Conservation (phyloP, 78 protist species). For the Chrysochromulina parva region DNA sequence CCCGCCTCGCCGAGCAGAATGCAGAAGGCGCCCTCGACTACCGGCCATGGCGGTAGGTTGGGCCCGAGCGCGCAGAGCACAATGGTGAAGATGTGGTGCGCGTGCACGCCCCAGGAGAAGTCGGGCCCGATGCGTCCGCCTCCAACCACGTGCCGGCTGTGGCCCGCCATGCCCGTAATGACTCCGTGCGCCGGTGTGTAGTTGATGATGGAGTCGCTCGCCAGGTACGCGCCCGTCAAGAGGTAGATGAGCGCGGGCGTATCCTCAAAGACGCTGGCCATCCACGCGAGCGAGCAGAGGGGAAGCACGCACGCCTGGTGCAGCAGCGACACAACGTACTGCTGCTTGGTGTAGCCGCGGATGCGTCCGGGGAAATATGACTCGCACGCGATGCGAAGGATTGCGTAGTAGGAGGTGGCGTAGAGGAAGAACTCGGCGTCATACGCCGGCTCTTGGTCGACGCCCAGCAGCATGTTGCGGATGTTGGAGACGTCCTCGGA, state of each 20-base stretch:
- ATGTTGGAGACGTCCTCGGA: background rate
- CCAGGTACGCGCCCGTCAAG: background rate
- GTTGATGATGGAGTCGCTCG: background rate
- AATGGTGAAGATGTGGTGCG: background rate
- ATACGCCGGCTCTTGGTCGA: background rate
- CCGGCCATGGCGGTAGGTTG: background rate
- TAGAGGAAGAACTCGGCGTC: background rate
- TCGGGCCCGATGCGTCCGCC: no score
- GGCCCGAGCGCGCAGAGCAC: background rate
- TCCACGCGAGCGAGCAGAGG: background rate
- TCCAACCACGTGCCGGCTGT: no score
- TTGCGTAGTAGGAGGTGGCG: background rate
- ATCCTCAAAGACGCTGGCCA: no score
- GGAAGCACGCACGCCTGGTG: conserved; percentile 1
- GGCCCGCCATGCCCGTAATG: background rate
- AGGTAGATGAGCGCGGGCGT: background rate
- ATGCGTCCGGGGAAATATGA: background rate
- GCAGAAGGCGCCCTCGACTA: background rate
- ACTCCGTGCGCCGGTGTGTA: background rate
- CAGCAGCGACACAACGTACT: background rate
- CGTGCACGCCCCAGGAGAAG: conserved; percentile 3
- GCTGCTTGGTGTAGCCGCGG: background rate
- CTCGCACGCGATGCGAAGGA: background rate
- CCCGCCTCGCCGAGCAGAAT: conserved; percentile 6
- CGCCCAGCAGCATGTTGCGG: background rate